phyloP scores from a whole-genome alignment of 1,139 yeast genomes.

The Yamadazyma blattariae region DNA sequence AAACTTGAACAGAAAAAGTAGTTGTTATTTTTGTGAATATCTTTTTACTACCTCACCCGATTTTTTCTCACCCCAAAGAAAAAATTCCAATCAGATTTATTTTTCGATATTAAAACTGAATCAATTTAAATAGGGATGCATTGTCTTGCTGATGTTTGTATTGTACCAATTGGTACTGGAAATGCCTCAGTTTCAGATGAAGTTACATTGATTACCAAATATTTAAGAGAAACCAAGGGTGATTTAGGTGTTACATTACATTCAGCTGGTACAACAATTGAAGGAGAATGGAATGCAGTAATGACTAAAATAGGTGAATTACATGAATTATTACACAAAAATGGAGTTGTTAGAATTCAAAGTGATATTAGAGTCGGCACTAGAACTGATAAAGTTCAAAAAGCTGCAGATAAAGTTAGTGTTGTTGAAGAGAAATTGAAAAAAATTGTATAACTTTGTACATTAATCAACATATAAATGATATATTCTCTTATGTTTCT shows the following conservation, averaged over 20 bases:
- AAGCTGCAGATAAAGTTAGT: constrained; percentile 64
- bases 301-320: constrained; percentile 75
- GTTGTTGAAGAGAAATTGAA: constrained; percentile 54
- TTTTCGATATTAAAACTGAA: too few species aligned
- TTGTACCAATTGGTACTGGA: constrained; percentile 84
- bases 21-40: too few species aligned
- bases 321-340: constrained; percentile 66
- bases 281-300: constrained; percentile 91
- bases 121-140: too few species aligned
- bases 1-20: constrained; percentile 22
- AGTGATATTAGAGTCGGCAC: constrained; percentile 86
- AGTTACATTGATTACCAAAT: constrained; percentile 63
- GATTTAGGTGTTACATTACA: constrained; percentile 65
- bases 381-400: constrained; percentile 64
- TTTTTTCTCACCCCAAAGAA: too few species aligned
- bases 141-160: constrained; percentile 79
- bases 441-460: constrained; percentile 6
- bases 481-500: too few species aligned
- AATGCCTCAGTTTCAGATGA: constrained; percentile 78
- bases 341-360: constrained; percentile 74
- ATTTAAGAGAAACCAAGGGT: constrained; percentile 54
- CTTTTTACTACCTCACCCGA: too few species aligned
- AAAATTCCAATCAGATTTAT: too few species aligned
- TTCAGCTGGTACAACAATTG: constrained; percentile 88
- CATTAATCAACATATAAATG: too few species aligned